A percentile compares a stretch with the other conserved stretches of the same genome.
phyloP scores from a whole-genome alignment of 768 basidiomycete species.

The Boletus rubroflammeus region DNA sequence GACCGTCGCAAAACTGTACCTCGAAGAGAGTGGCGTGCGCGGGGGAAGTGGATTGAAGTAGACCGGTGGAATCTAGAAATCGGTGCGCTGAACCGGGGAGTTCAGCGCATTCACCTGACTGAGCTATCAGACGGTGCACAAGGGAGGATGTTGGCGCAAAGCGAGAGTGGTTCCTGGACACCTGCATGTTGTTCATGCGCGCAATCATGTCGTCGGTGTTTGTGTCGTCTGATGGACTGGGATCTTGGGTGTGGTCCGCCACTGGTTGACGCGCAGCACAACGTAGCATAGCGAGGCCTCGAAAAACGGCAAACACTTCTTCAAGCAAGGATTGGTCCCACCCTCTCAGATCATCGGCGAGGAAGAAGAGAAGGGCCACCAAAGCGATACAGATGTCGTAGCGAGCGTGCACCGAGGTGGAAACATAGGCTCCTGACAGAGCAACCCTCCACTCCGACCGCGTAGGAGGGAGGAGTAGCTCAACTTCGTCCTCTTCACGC shows the following conservation, averaged over 20 bases:
- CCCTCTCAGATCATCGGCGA: slow-evolving; percentile 55
- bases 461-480: slow-evolving; percentile 47
- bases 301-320: slow-evolving; percentile 76
- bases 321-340: slow-evolving; percentile 66
- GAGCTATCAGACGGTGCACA: slow-evolving; percentile 57
- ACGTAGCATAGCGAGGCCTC: slow-evolving; percentile 72
- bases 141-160: slow-evolving; percentile 57
- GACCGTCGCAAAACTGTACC: slow-evolving; percentile 65
- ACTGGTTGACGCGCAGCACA: slow-evolving; percentile 57
- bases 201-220: slow-evolving; percentile 61
- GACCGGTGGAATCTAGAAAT: slow-evolving; percentile 63
- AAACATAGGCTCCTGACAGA: slow-evolving; percentile 59
- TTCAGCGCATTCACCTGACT: slow-evolving; percentile 44
- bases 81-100: slow-evolving; percentile 62
- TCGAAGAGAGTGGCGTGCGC: slow-evolving; percentile 66
- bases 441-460: slow-evolving; percentile 61
- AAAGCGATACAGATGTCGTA: slow-evolving; percentile 72
- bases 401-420: slow-evolving; percentile 62
- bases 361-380: slow-evolving; percentile 66
- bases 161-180: slow-evolving; percentile 47
- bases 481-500: slow-evolving; percentile 70
- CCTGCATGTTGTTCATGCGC: slow-evolving; percentile 71
- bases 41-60: slow-evolving; percentile 67
- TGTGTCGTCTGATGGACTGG: slow-evolving; percentile 29
- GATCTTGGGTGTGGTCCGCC: slow-evolving; percentile 32